Evolutionary conservation across 2,329 filamentous ascomycete genomes (phyloP).

Genomic region (Onygenales sp.): DNA sequence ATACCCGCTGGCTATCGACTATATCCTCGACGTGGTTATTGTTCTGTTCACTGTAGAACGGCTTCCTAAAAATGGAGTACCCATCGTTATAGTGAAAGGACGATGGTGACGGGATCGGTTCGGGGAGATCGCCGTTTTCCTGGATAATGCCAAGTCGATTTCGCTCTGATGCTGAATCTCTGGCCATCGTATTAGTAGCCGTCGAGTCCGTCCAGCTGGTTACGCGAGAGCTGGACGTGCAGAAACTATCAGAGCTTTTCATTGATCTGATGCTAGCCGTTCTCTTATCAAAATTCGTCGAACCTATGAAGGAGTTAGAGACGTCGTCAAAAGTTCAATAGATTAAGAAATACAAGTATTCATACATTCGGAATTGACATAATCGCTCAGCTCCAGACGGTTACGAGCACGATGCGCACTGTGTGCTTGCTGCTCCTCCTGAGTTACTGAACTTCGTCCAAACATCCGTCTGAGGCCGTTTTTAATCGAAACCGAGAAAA

Average conservation of each 20-base stretch:
- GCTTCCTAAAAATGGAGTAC: conserved; percentile 20
- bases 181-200: conserved; percentile 29
- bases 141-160: conserved; percentile 35
- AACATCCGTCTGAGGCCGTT: conserved; percentile 33
- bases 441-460: conserved; percentile 20
- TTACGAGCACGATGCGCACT: conserved; percentile 17
- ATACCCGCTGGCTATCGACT: conserved; percentile 22
- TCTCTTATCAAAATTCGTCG: background rate
- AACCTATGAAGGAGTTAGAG: background rate
- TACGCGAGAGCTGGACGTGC: conserved; percentile 33
- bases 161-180: conserved; percentile 19
- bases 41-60: conserved; percentile 14
- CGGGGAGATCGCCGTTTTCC: conserved; percentile 26
- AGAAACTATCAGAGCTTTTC: conserved; percentile 25
- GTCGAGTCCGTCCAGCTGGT: conserved; percentile 42
- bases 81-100: conserved; percentile 17
- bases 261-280: conserved; percentile 16
- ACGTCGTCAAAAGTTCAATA: background rate
- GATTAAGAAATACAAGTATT: background rate
- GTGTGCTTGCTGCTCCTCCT: conserved; percentile 11
- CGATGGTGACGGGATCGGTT: conserved; percentile 18
- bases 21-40: conserved; percentile 10
- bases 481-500: conserved; percentile 33
- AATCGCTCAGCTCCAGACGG: conserved; percentile 16
- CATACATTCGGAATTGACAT: conserved; percentile 8